A percentile compares a stretch with the other conserved stretches of the same genome.
phyloP scores from a whole-genome alignment of 2,329 filamentous ascomycete species.

The Colletotrichum tabaci region DNA sequence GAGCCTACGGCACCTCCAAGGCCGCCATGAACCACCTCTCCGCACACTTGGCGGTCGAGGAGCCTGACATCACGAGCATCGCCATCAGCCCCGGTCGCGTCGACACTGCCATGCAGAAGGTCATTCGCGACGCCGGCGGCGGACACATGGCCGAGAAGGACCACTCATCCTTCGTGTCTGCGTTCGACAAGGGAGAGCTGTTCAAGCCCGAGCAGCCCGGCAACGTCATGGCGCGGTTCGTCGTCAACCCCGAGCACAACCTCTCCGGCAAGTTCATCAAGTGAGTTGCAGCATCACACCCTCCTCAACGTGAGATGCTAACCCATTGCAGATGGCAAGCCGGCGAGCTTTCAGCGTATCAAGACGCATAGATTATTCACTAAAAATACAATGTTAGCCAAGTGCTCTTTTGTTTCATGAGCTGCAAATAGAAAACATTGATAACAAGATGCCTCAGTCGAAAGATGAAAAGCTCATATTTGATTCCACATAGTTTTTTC shows the following conservation, averaged over 20 bases:
- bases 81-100: constrained; percentile 85
- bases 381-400: constrained; percentile 43
- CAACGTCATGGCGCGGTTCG: constrained; percentile 86
- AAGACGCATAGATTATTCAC: constrained; percentile 47
- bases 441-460: constrained; percentile 70
- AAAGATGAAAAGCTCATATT: constrained; percentile 88
- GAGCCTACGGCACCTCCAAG: constrained; percentile 86
- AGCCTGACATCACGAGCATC: constrained; percentile 81
- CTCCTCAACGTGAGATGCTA: constrained; percentile 43
- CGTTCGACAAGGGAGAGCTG: constrained; percentile 79
- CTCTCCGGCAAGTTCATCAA: constrained; percentile 84
- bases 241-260: constrained; percentile 73
- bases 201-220: constrained; percentile 89
- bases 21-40: constrained; percentile 87
- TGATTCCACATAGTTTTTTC: constrained; percentile 77
- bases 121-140: constrained; percentile 76
- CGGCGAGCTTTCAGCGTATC: constrained; percentile 68
- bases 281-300: constrained; percentile 60
- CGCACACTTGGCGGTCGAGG: constrained; percentile 80
- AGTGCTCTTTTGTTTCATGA: constrained; percentile 37
- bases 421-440: constrained; percentile 49
- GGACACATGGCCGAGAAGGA: constrained; percentile 66
- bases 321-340: constrained; percentile 65
- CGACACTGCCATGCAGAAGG: constrained; percentile 91
- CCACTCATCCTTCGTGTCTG: constrained; percentile 77